Evolutionary conservation across 1,284 basidiomycete species (phyloP), one percentile per base, ranked within the genome.

Genomic region (Irpex sp.): DNA sequence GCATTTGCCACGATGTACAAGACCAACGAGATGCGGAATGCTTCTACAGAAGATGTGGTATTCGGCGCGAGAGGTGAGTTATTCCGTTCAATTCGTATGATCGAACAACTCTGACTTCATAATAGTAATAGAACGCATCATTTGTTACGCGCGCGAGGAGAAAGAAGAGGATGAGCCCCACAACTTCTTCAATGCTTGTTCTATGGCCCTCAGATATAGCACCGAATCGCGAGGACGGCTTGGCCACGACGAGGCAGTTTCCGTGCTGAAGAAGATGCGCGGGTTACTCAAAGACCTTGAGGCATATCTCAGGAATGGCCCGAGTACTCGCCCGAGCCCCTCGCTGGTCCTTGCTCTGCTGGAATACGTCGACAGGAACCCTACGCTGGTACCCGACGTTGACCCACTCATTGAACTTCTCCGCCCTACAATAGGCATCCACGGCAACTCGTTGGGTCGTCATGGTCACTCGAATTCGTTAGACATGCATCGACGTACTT

Each of bases 1-100:
- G 60, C 66, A 13, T 70, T 70, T 49, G 60, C 64, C 11, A 62
- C 67, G 26, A 68, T 70, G 69, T 55, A 60, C 52, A 58, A 56
- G 54, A 56, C 54, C 8, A 56, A 21, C n/a, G 19, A 47, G 17
- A 21, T 31, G 57, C 57, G 57, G 13, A 37, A 44, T 8, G 15
- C 36, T 7, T 47, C 57, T 47, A 36, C 7, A 44, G 60, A 34
- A 34, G 9, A 13, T 36, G 26, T 62, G 6, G 31, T 11, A 17
- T 34, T 62, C 11, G 37, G 44, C 36, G 15, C 34, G 15, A 58
- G 40, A 52, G 61, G 61, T 62, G 36, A 38, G 61, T 31, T 15
- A 44, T 44, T 21, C 17, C 2, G n/a, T 36, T 17, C 36, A 15
- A 31, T 26, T 11, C 8, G 26, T 34, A 15, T 34, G 5, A 13